Conservation (phyloP, 768 basidiomycete species). For the Termitomyces sp. region DNA sequence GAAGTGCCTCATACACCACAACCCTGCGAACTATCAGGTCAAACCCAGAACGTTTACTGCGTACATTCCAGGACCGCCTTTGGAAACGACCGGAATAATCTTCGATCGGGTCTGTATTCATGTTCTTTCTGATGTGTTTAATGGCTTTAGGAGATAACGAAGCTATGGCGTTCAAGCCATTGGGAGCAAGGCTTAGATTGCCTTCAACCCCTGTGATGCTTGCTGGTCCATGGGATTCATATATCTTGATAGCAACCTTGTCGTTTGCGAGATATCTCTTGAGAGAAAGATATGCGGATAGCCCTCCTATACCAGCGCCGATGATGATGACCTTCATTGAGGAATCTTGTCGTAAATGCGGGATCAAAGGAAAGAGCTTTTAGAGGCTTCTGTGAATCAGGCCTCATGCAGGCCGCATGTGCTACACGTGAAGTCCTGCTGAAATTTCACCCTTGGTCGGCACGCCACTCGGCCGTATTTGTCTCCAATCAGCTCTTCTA, state of each 20-base stretch:
- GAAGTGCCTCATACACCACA: conserved; percentile 27
- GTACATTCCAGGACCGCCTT: conserved; percentile 19
- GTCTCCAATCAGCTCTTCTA: too few species aligned
- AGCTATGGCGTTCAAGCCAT: conserved; percentile 30
- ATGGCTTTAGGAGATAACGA: conserved; percentile 23
- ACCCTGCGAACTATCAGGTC: conserved; percentile 28
- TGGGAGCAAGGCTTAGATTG: conserved; percentile 32
- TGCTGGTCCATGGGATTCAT: conserved; percentile 23
- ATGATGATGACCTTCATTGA: conserved; percentile 30
- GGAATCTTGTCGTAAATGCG: too few species aligned
- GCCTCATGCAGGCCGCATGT: too few species aligned
- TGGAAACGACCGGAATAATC: conserved; percentile 27
- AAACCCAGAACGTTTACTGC: conserved; percentile 25
- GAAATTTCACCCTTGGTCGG: too few species aligned
- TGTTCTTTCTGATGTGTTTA: conserved; percentile 22
- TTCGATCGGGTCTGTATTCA: background rate
- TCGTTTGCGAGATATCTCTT: conserved; percentile 24
- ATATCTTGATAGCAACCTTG: conserved; percentile 19
- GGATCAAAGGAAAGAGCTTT: too few species aligned
- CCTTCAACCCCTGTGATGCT: conserved; percentile 27
- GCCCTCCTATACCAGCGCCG: conserved; percentile 29
- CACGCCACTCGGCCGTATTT: too few species aligned
- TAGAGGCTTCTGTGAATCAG: too few species aligned
- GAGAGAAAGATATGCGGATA: conserved; percentile 26
- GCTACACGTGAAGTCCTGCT: too few species aligned